Percentiles rank a stretch among this genome's conserved stretches.
Evolutionary conservation across 331 rosid genomes (phyloP).

Genomic region (Quercus phellos): DNA sequence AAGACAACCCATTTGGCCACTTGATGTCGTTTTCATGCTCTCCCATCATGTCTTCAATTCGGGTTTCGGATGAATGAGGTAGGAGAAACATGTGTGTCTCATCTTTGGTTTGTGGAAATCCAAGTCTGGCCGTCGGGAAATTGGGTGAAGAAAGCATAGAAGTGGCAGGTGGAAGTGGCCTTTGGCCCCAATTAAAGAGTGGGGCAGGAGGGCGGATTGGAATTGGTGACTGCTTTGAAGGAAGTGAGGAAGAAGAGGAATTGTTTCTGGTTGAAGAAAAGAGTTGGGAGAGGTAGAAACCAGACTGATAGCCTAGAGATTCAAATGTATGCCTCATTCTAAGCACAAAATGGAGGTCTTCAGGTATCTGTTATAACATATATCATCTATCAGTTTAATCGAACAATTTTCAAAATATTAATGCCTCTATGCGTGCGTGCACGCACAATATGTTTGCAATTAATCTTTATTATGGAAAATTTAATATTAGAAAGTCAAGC

Average conservation of each 20-base stretch:
- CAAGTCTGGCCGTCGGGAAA: conserved; percentile 54
- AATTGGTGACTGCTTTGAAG: conserved; percentile 63
- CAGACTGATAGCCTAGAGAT: conserved; percentile 92
- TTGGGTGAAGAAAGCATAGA: conserved; percentile 72
- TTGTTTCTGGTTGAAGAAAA: conserved; percentile 79
- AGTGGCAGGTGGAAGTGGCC: conserved; percentile 56
- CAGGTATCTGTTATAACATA: conserved; percentile 65
- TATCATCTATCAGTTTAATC: not conserved
- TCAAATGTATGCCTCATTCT: conserved; percentile 99
- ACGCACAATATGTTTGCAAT: not conserved
- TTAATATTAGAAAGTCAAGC: too few relatives aligned
- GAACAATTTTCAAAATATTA: conserved; percentile 8
- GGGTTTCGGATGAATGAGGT: conserved; percentile 64
- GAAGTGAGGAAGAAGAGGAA: conserved; percentile 53
- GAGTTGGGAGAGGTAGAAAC: conserved; percentile 91
- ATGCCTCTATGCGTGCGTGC: not conserved
- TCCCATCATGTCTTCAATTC: conserved; percentile 77
- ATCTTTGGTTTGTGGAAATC: conserved; percentile 66
- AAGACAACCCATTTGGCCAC: conserved; percentile 92
- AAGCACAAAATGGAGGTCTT: conserved; percentile 92
- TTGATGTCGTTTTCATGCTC: conserved; percentile 81
- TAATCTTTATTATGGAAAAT: not conserved
- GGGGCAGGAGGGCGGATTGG: conserved; percentile 79
- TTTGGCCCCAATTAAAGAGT: conserved; percentile 81
- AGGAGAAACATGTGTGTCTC: conserved; percentile 75